Evolutionary conservation across 2,329 filamentous ascomycete genomes (phyloP).

Genomic region (Colletotrichum musicola): DNA sequence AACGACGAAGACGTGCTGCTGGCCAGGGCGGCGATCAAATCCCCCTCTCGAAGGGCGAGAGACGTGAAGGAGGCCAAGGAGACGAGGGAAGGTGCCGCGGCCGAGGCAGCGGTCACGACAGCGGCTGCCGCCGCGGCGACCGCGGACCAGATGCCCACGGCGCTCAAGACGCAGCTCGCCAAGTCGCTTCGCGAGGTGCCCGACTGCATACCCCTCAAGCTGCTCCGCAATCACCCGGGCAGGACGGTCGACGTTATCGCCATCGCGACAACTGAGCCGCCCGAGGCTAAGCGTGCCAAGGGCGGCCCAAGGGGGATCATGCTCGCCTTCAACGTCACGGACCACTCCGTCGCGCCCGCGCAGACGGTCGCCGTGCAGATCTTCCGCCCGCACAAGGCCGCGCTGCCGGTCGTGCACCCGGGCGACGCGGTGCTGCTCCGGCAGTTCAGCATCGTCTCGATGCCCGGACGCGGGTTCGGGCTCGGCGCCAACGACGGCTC

Average conservation of each 20-base stretch:
- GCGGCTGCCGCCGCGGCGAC: not conserved
- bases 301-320: conserved; percentile 70
- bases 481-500: conserved; percentile 67
- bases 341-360: conserved; percentile 65
- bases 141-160: conserved; percentile 1
- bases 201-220: conserved; percentile 66
- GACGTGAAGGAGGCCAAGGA: not conserved
- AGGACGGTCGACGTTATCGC: conserved; percentile 67
- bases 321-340: conserved; percentile 69
- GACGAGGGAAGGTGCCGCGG: no score
- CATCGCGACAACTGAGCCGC: conserved; percentile 64
- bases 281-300: conserved; percentile 66
- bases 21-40: conserved; percentile 48
- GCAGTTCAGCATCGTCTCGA: conserved; percentile 65
- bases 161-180: conserved; percentile 60
- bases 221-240: conserved; percentile 62
- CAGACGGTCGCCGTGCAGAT: conserved; percentile 67
- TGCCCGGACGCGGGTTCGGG: conserved; percentile 68
- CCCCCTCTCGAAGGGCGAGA: conserved; percentile 42
- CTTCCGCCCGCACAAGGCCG: conserved; percentile 69
- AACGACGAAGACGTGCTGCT: conserved; percentile 45
- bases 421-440: conserved; percentile 72
- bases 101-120: no score
- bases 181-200: conserved; percentile 62
- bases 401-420: conserved; percentile 65